Conservation (phyloP, 768 basidiomycete genomes). For the Lentinus tigrinus region DNA sequence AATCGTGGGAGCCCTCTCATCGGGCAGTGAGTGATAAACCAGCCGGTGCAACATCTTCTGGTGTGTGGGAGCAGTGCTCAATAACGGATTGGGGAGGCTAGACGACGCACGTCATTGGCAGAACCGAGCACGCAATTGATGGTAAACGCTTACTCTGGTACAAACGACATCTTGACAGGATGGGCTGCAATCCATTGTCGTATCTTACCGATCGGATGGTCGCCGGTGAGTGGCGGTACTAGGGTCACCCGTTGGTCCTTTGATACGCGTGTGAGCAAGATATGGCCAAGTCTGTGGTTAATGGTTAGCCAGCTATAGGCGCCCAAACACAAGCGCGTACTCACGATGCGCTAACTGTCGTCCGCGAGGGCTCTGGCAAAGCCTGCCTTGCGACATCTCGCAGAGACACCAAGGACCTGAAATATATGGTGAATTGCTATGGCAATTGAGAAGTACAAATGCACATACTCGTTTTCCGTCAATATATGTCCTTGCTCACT, state of each 20-base stretch:
- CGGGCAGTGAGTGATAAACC: slow-evolving; percentile 37
- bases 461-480: slow-evolving; percentile 37
- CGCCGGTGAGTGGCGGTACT: slow-evolving; percentile 47
- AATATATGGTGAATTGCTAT: background rate
- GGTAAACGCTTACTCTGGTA: slow-evolving; percentile 44
- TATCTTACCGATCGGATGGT: slow-evolving; percentile 39
- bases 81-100: slow-evolving; percentile 41
- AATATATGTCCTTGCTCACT: slow-evolving; percentile 34
- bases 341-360: slow-evolving; percentile 25
- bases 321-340: background rate
- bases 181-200: slow-evolving; percentile 44
- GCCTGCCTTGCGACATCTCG: slow-evolving; percentile 4
- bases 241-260: slow-evolving; percentile 37
- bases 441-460: background rate
- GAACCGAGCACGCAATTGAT: background rate
- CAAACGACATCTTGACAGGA: slow-evolving; percentile 39
- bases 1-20: background rate
- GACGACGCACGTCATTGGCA: background rate
- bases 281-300: slow-evolving; percentile 41
- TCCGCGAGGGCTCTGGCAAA: background rate
- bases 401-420: slow-evolving; percentile 15
- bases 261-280: slow-evolving; percentile 46
- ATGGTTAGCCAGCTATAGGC: background rate
- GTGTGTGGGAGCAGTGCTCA: slow-evolving; percentile 29
- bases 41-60: slow-evolving; percentile 46